Evolutionary conservation across 805 yeast genomes (phyloP).

Genomic region (Ogataea trehalophila): DNA sequence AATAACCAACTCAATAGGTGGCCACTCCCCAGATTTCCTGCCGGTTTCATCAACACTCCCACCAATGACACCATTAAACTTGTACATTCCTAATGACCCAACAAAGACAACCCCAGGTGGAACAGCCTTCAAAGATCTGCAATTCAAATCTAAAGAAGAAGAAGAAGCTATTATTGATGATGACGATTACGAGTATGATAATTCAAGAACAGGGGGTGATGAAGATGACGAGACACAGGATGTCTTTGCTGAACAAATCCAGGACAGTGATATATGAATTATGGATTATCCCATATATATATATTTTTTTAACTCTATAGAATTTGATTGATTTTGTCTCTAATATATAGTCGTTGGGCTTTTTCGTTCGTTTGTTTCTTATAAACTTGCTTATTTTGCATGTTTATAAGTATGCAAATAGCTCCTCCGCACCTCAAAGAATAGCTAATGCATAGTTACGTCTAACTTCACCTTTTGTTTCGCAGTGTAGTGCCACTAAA

Average conservation of each 20-base stretch:
- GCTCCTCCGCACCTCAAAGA: too few relatives aligned
- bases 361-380: too few relatives aligned
- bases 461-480: too few relatives aligned
- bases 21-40: conserved; percentile 30
- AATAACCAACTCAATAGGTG: conserved; percentile 24
- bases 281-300: too few relatives aligned
- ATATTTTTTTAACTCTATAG: too few relatives aligned
- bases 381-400: too few relatives aligned
- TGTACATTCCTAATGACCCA: conserved; percentile 21
- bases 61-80: conserved; percentile 33
- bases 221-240: conserved; percentile 14
- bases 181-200: conserved; percentile 12
- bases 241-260: conserved; percentile 20
- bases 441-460: too few relatives aligned
- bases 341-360: too few relatives aligned
- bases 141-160: not conserved
- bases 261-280: conserved; percentile 16
- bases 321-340: too few relatives aligned
- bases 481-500: too few relatives aligned
- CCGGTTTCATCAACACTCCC: conserved; percentile 33
- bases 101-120: conserved; percentile 3
- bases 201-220: not conserved
- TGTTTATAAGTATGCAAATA: too few relatives aligned
- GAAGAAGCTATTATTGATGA: conserved; percentile 16
- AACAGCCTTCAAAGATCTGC: too few relatives aligned